Conservation (phyloP, 352 stramenopile species). For the Saprolegnia diclina region DNA sequence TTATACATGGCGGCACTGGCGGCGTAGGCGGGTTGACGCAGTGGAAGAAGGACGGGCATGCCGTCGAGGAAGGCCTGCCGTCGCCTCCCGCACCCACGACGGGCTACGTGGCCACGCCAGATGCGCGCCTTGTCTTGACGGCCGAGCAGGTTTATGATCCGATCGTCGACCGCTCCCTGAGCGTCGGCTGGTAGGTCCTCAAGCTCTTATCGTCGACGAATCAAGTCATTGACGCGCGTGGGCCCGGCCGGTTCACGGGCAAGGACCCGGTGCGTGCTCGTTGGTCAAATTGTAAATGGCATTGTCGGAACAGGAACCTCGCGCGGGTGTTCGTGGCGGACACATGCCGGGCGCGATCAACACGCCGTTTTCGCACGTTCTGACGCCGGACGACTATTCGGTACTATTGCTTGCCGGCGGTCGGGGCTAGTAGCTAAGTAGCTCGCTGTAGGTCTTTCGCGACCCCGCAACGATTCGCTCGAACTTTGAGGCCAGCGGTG, state of each 20-base stretch:
- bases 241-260: slow-evolving; percentile 79
- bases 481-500: slow-evolving; percentile 70
- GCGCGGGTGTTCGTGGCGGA: slow-evolving; percentile 83
- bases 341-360: slow-evolving; percentile 91
- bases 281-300: background rate
- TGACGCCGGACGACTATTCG: slow-evolving; percentile 80
- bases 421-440: slow-evolving; percentile 41
- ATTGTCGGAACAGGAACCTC: slow-evolving; percentile 67
- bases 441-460: slow-evolving; percentile 47
- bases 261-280: slow-evolving; percentile 56
- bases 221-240: slow-evolving; percentile 88
- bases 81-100: slow-evolving; percentile 27
- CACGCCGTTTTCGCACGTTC: slow-evolving; percentile 85
- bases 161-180: background rate
- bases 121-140: slow-evolving; percentile 45
- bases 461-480: slow-evolving; percentile 66
- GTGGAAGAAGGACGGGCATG: slow-evolving; percentile 59
- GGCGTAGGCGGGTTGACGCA: slow-evolving; percentile 48
- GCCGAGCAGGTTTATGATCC: slow-evolving; percentile 43
- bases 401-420: slow-evolving; percentile 37
- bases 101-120: slow-evolving; percentile 45
- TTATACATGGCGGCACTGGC: background rate
- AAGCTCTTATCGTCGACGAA: slow-evolving; percentile 52
- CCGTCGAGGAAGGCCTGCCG: slow-evolving; percentile 37
- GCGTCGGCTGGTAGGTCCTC: slow-evolving; percentile 34